Percentiles rank a stretch among this genome's conserved stretches.
Evolutionary conservation across 192 early-diverging fungal species (phyloP).

Genomic region (Backusella luteola): DNA sequence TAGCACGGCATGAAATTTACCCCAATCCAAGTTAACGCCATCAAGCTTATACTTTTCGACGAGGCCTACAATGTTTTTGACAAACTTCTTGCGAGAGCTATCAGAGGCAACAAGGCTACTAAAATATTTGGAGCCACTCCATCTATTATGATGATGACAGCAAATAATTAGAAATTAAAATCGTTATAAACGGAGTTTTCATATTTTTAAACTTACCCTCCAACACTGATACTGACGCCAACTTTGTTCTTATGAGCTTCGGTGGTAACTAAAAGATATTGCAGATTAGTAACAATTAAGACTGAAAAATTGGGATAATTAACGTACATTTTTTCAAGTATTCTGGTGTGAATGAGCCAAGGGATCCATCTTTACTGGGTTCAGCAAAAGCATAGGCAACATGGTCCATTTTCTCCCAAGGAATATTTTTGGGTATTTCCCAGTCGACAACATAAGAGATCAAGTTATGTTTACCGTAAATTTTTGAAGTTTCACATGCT

Average conservation of each 20-base stretch:
- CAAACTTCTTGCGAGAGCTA: slow-evolving; percentile 32
- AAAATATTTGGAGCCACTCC: slow-evolving; percentile 38
- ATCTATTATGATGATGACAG: slow-evolving; percentile 23
- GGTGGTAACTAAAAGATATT: slow-evolving; percentile 12
- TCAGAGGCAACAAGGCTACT: slow-evolving; percentile 14
- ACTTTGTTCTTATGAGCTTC: slow-evolving; percentile 26
- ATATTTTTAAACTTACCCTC: slow-evolving; percentile 20
- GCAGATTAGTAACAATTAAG: background rate
- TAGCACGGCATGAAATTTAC: slow-evolving; percentile 28
- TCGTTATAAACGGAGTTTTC: background rate
- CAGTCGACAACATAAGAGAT: slow-evolving; percentile 22
- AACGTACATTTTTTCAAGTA: background rate
- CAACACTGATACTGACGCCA: slow-evolving; percentile 31
- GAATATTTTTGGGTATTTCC: slow-evolving; percentile 29
- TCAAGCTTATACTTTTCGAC: slow-evolving; percentile 47
- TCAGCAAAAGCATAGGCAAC: slow-evolving; percentile 58
- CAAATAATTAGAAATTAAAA: background rate
- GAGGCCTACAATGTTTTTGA: slow-evolving; percentile 36
- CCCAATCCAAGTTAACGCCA: slow-evolving; percentile 70
- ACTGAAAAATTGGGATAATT: background rate
- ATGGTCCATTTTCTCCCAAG: slow-evolving; percentile 51
- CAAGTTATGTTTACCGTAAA: slow-evolving; percentile 9
- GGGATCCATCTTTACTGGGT: slow-evolving; percentile 26
- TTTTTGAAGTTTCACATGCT: background rate
- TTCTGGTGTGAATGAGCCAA: background rate